Evolutionary conservation across 768 basidiomycete genomes (phyloP).

Genomic region (Auricularia sp.): DNA sequence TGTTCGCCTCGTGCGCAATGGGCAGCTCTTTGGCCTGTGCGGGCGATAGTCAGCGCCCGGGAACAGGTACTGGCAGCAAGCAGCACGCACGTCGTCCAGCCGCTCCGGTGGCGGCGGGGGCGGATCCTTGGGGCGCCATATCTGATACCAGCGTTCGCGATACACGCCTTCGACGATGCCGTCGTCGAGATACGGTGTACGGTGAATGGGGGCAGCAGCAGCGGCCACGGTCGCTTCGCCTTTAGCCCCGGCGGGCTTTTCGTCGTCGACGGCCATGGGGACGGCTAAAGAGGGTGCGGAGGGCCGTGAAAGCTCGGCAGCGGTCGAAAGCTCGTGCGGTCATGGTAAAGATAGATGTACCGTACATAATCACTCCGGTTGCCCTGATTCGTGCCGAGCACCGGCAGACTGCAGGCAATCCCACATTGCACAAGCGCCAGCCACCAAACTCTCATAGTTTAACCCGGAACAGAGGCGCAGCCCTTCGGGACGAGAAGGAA

Average conservation of each 20-base stretch:
- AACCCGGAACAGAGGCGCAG: too few relatives aligned
- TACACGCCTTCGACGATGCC: neutral
- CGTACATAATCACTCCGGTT: too few relatives aligned
- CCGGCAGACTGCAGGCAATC: too few relatives aligned
- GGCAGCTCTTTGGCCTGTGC: constrained; percentile 21
- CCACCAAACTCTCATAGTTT: too few relatives aligned
- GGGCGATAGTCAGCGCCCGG: neutral
- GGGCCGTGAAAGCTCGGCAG: too few relatives aligned
- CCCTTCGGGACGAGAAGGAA: too few relatives aligned
- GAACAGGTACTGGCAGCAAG: constrained; percentile 25
- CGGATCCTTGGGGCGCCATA: constrained; percentile 47
- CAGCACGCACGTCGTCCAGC: constrained; percentile 35
- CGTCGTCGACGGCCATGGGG: too few relatives aligned
- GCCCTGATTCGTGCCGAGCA: too few relatives aligned
- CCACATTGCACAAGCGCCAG: too few relatives aligned
- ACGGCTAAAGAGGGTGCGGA: too few relatives aligned
- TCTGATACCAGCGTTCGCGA: constrained; percentile 15
- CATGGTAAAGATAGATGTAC: too few relatives aligned
- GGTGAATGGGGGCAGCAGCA: neutral
- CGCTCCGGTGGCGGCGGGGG: constrained; percentile 47
- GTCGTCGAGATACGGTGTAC: neutral
- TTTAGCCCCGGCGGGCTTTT: neutral
- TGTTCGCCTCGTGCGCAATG: constrained; percentile 52
- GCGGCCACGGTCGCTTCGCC: neutral
- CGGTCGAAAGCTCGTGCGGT: too few relatives aligned